A percentile compares a stretch with the other conserved stretches of the same genome.
These are phyloP conservation scores for Aspergillus fumigatus DNA, from an alignment of 2,329 filamentous ascomycete species.

Conservation along the genomic window DNA sequence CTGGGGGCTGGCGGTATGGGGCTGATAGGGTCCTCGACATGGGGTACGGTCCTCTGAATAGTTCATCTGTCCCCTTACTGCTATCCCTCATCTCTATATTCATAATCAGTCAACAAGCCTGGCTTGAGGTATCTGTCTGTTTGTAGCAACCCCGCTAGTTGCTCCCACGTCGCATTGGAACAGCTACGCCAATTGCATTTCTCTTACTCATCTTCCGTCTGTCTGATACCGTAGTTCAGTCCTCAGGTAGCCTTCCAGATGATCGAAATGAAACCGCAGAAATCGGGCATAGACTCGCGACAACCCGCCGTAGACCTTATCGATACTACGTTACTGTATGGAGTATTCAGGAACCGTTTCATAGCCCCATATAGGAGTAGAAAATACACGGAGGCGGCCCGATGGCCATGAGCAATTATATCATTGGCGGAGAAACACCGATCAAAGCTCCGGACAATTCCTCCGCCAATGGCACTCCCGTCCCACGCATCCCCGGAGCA, in stretches of 20 bases:
- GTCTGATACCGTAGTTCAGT: neutral
- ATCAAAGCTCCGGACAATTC: conserved; percentile 9
- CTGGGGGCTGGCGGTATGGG: neutral
- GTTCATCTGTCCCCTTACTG: neutral
- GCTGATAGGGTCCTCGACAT: neutral
- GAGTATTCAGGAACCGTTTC: neutral
- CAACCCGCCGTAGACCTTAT: too few relatives aligned
- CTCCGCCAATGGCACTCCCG: conserved; percentile 21
- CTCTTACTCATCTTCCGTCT: neutral
- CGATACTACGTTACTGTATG: neutral
- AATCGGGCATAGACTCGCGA: neutral
- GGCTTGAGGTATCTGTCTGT: neutral
- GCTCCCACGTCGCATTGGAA: neutral
- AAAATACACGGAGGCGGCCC: conserved; percentile 1
- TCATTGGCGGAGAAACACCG: conserved; percentile 22
- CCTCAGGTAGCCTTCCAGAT: neutral
- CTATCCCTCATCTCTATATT: neutral
- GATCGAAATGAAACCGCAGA: neutral
- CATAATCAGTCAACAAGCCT: neutral
- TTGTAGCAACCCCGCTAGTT: neutral
- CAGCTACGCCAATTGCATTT: neutral
- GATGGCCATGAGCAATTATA: neutral
- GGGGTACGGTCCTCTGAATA: neutral
- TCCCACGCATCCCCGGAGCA: conserved; percentile 3
- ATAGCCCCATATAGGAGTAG: neutral